Evolutionary conservation across 768 basidiomycete genomes (phyloP).

Genomic region (Boletus bicolor): DNA sequence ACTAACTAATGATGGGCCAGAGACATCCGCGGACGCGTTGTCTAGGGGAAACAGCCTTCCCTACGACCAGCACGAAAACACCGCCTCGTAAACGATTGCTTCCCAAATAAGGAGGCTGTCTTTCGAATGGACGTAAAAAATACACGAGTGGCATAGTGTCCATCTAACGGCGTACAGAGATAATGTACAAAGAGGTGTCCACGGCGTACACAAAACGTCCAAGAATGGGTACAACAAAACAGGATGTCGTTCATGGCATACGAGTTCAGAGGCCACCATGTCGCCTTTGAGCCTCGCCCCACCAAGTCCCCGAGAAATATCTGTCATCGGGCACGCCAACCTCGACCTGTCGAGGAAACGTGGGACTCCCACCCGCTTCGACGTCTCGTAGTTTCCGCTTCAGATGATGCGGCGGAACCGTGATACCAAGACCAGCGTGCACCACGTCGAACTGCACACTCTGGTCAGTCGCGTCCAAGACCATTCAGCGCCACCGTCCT

Average conservation of each 20-base stretch:
- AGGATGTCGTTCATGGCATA: not conserved
- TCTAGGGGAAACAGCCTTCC: too few relatives aligned
- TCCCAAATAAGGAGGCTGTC: not conserved
- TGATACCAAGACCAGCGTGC: slow-evolving; percentile 5
- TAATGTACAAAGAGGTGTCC: not conserved
- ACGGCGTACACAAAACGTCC: not conserved
- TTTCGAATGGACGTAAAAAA: not conserved
- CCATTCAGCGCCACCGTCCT: not conserved
- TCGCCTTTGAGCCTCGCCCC: not conserved
- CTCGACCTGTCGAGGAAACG: not conserved
- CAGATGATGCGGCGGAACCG: not conserved
- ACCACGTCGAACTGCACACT: not conserved
- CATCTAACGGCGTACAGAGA: not conserved
- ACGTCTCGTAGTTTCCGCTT: slow-evolving; percentile 20
- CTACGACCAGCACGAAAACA: too few relatives aligned
- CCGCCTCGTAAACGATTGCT: too few relatives aligned
- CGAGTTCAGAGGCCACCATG: not conserved
- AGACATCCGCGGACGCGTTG: too few relatives aligned
- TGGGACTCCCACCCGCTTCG: not conserved
- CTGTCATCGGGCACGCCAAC: not conserved
- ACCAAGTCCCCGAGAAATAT: not conserved
- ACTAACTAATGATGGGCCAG: too few relatives aligned
- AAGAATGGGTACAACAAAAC: not conserved
- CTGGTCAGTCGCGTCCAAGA: not conserved
- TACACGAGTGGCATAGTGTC: not conserved